phyloP scores from a whole-genome alignment of 2,329 filamentous ascomycete species.

The Dactylellina leptospora region DNA sequence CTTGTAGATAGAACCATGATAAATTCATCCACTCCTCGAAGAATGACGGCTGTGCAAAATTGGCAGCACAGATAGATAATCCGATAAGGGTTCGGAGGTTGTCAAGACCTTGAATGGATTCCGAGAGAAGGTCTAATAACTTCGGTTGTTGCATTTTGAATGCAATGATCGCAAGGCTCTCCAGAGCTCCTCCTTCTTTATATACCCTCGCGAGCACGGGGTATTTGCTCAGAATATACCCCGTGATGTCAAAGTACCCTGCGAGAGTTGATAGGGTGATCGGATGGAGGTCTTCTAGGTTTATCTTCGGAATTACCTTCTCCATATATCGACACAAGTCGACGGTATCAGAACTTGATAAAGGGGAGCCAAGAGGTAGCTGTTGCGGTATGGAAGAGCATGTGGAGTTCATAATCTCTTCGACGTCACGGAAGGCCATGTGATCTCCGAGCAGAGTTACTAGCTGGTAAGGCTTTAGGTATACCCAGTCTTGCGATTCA shows the following conservation, averaged over 20 bases:
- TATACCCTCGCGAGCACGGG: background rate
- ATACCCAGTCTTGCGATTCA: background rate
- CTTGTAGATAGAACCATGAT: background rate
- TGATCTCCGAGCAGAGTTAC: conserved; percentile 7
- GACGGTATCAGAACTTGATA: background rate
- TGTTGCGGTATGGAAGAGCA: background rate
- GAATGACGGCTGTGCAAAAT: background rate
- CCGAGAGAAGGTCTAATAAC: background rate
- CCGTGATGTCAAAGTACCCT: conserved; percentile 9
- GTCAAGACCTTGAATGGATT: background rate
- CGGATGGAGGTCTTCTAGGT: conserved; percentile 1
- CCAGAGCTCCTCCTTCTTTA: background rate
- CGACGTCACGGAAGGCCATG: background rate
- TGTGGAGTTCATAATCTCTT: background rate
- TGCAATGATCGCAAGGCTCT: conserved; percentile 2
- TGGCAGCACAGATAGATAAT: conserved; percentile 6
- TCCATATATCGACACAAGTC: background rate
- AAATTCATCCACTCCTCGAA: conserved; percentile 25
- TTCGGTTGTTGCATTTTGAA: conserved; percentile 13
- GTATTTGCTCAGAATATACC: conserved; percentile 1
- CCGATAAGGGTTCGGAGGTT: background rate
- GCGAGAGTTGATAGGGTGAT: conserved; percentile 3
- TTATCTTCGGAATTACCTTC: background rate
- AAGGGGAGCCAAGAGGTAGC: background rate
- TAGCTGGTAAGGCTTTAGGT: conserved; percentile 6